Percentiles rank a stretch among this genome's conserved stretches.
Conservation (phyloP, 352 stramenopile species). For the Pythium periplocum region DNA sequence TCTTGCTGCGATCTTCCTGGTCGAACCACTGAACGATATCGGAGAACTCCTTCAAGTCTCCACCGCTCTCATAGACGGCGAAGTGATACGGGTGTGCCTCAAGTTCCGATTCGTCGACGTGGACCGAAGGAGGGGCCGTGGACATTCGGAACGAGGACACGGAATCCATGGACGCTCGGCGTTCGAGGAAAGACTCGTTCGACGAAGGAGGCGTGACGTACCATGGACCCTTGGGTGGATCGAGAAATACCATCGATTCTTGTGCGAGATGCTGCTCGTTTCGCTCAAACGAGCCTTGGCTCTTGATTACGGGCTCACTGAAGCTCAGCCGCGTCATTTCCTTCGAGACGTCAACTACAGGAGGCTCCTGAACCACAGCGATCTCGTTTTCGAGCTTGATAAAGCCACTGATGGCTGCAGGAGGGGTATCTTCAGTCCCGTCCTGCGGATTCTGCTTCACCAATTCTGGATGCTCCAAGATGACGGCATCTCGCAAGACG, state of each 20-base stretch:
- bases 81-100: conserved; percentile 7
- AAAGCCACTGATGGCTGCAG: conserved; percentile 1
- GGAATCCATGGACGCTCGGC: neutral
- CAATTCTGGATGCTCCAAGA: conserved; percentile 5
- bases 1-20: too few relatives aligned
- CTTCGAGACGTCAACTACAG: too few relatives aligned
- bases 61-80: conserved; percentile 7
- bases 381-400: neutral
- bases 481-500: conserved; percentile 5
- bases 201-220: too few relatives aligned
- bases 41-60: conserved; percentile 5
- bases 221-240: too few relatives aligned
- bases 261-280: too few relatives aligned
- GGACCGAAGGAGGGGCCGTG: too few relatives aligned
- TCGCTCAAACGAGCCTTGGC: too few relatives aligned
- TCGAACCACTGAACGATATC: neutral
- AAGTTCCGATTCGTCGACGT: conserved; percentile 8
- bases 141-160: neutral
- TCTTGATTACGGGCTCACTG: too few relatives aligned
- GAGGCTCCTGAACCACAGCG: too few relatives aligned
- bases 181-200: conserved; percentile 4
- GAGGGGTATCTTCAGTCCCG: conserved; percentile 1
- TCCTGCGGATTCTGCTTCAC: conserved; percentile 4
- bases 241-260: too few relatives aligned
- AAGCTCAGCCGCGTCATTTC: too few relatives aligned